Evolutionary conservation across 495 filamentous ascomycete genomes (phyloP).

Genomic region (Penicillium roqueforti): DNA sequence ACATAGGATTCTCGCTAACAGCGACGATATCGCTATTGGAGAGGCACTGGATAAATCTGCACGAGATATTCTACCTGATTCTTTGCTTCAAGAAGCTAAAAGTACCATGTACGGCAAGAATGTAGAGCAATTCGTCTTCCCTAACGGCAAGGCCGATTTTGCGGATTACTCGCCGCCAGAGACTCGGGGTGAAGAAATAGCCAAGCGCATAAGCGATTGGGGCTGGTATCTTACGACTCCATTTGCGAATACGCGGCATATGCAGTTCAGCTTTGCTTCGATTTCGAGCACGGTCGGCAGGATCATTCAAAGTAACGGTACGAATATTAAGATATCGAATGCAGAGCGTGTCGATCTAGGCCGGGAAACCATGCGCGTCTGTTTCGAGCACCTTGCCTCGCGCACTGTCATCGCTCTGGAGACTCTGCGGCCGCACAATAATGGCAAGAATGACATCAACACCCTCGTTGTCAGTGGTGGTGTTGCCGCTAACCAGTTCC

Average conservation of each 20-base stretch:
- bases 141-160: constrained; percentile 41
- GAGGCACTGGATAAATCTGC: constrained; percentile 82
- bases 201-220: constrained; percentile 40
- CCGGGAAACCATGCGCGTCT: constrained; percentile 64
- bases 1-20: constrained; percentile 68
- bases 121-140: constrained; percentile 71
- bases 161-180: constrained; percentile 55
- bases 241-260: constrained; percentile 44
- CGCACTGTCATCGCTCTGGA: constrained; percentile 66
- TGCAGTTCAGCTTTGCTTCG: constrained; percentile 64
- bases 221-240: constrained; percentile 58
- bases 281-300: constrained; percentile 52
- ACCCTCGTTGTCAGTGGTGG: constrained; percentile 83
- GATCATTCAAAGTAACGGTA: constrained; percentile 36
- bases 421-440: constrained; percentile 22
- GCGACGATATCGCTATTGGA: constrained; percentile 73
- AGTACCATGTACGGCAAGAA: constrained; percentile 71
- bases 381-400: constrained; percentile 84
- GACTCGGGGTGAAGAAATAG: constrained; percentile 49
- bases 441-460: constrained; percentile 33
- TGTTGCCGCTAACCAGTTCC: constrained; percentile 77
- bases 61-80: constrained; percentile 61
- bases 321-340: constrained; percentile 14
- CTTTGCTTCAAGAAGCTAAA: constrained; percentile 38
- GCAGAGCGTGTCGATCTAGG: constrained; percentile 61